A percentile compares a stretch with the other conserved stretches of the same genome.
Conservation (phyloP, 345 rosid species). For the Bretschneidera sinensis region DNA sequence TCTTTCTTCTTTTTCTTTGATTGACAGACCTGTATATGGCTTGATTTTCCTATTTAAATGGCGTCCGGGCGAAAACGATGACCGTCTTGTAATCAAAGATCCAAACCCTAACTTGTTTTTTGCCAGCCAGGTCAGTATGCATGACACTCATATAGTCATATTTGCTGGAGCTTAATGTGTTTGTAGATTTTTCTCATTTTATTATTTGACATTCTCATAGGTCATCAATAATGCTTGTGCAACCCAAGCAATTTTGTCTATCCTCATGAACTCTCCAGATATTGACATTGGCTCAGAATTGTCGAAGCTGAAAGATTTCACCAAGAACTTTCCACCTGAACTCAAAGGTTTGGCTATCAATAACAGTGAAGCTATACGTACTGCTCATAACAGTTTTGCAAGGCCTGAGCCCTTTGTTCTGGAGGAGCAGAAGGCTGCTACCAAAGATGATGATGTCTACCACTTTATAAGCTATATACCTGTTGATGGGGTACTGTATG, state of each 20-base stretch:
- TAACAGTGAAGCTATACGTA: conserved; percentile 85
- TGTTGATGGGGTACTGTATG: conserved; percentile 84
- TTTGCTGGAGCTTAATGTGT: background rate
- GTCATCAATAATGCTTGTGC: conserved; percentile 99
- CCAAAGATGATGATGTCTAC: conserved; percentile 95
- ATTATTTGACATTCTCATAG: conserved; percentile 25
- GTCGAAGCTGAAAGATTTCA: conserved; percentile 73
- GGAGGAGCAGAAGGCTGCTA: conserved; percentile 81
- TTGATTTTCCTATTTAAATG: conserved; percentile 96
- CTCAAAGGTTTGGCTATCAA: conserved; percentile 95
- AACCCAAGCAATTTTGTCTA: conserved; percentile 91
- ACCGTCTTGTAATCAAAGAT: conserved; percentile 77
- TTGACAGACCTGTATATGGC: conserved; percentile 84
- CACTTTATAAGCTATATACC: conserved; percentile 96
- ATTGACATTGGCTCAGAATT: conserved; percentile 89
- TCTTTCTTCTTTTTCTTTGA: background rate
- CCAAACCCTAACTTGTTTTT: conserved; percentile 73
- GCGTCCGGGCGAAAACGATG: conserved; percentile 91
- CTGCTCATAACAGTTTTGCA: conserved; percentile 96
- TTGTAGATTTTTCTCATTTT: background rate
- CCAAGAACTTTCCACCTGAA: conserved; percentile 87
- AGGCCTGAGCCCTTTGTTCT: conserved; percentile 95
- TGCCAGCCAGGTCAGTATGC: conserved; percentile 74
- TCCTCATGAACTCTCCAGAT: conserved; percentile 83
- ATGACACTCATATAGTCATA: background rate